Evolutionary conservation across 139 green algal species (phyloP).

Genomic region (Choricystis sp.): DNA sequence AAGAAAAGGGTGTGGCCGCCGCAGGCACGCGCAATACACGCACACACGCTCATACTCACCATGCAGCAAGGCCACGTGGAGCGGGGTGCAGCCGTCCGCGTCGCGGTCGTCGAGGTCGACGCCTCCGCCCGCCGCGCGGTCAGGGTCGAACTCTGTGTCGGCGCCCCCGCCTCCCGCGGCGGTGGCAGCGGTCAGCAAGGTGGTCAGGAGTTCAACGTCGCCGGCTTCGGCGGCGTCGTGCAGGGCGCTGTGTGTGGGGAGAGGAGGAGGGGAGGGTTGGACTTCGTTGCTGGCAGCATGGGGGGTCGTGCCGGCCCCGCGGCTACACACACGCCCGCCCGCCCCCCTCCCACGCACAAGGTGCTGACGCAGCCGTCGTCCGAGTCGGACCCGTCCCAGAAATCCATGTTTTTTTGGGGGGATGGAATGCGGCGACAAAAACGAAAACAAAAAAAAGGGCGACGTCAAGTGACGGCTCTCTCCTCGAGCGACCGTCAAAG

Average conservation of each 20-base stretch:
- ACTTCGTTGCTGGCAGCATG: too few relatives aligned
- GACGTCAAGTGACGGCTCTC: too few relatives aligned
- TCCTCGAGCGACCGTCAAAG: too few relatives aligned
- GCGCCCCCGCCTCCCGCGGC: background rate
- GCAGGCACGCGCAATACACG: background rate
- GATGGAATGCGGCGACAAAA: too few relatives aligned
- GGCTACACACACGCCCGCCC: too few relatives aligned
- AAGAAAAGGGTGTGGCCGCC: background rate
- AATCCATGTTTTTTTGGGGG: background rate
- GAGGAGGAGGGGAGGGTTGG: background rate
- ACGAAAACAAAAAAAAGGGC: too few relatives aligned
- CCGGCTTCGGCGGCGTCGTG: slow-evolving; percentile 49
- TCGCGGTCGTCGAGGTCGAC: slow-evolving; percentile 30
- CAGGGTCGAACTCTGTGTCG: background rate
- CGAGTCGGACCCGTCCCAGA: background rate
- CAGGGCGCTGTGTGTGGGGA: slow-evolving; percentile 24
- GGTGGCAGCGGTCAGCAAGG: slow-evolving; percentile 16
- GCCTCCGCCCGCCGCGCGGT: background rate
- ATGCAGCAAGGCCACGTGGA: slow-evolving; percentile 67
- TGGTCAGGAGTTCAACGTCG: slow-evolving; percentile 18
- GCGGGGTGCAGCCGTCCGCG: slow-evolving; percentile 37
- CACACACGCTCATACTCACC: slow-evolving; percentile 13
- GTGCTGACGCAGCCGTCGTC: background rate
- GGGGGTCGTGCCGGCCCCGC: too few relatives aligned
- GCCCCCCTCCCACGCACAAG: background rate